Base-by-base conservation (phyloP, 805 yeast genomes). In the Schwanniomyces occidentalis region DNA sequence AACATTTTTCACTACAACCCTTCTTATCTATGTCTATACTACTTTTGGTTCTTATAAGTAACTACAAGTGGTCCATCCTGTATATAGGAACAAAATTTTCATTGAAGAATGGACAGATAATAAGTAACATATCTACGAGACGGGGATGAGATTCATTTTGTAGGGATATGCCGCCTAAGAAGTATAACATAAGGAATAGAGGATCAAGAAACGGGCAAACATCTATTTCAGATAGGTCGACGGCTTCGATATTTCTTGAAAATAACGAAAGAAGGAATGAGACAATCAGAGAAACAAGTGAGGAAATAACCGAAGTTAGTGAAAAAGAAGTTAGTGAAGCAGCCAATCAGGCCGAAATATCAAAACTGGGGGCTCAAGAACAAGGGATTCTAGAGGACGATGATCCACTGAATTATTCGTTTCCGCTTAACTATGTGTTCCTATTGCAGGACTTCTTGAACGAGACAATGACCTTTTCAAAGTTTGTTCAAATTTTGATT, bases 361-460 rank as follows among this genome's bases (percentile, higher is more conserved):
- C 21, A 8, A 12, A 32, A 8, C 24, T 17, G 22, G 24, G 10
- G 15, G 10, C 15, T 12, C 21, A 24, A 23, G 39, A 30, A n/a
- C n/a, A n/a, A n/a, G n/a, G n/a, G n/a, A n/a, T n/a, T n/a, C n/a
- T n/a, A 18, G 30, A 16, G 19, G 47, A 41, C 3, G 56, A 48
- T 26, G 49, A 45, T 25, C 51, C 54, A 16, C 23, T 19, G 4
- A 18, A 24, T 3, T 45, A 48, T 24, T 25, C 45, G 8, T 55
- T 56, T 33, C 61, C 61, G 4, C 36, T 54, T 24, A 55, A 52
- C 37, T 40, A 46, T 16, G 38, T 66, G 14, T 67, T 49, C 43
- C 43, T 46, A 9, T 40, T 52, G 12, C 74, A 69, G 39, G 74
- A 69, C 35, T 65, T 58, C 34, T 45, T 66, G 27, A 67, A 66